Conservation (phyloP, 805 yeast species). For the Saturnispora gosingensis region DNA sequence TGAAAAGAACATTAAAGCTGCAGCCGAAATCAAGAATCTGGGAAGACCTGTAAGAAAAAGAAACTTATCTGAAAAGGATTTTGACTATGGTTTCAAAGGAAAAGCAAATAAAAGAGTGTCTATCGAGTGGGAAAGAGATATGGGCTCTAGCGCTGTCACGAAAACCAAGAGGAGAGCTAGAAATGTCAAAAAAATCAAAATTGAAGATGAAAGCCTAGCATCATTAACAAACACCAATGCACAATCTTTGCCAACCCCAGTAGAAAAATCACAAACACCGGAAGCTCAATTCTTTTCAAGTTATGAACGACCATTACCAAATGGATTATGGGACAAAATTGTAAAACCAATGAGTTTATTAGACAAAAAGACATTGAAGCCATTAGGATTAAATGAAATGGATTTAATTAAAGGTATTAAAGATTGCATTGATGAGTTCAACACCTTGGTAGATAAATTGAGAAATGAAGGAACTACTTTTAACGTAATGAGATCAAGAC, state of each 20-base stretch:
- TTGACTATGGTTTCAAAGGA: not conserved
- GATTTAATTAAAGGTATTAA: slow-evolving; percentile 3
- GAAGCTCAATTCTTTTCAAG: not conserved
- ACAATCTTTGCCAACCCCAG: not conserved
- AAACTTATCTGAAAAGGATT: not conserved
- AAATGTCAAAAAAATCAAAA: not conserved
- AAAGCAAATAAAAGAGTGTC: not conserved
- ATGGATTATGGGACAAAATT: not conserved
- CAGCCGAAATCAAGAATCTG: not conserved
- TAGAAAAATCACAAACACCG: not conserved
- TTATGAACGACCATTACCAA: not conserved
- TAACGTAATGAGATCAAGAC: slow-evolving; percentile 12
- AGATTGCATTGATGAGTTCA: slow-evolving; percentile 33
- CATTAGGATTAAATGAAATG: not conserved
- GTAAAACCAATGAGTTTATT: not conserved
- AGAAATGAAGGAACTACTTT: slow-evolving; percentile 25
- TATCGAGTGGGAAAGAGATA: not conserved
- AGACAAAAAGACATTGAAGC: not conserved
- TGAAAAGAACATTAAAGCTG: slow-evolving; percentile 1
- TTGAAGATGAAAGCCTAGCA: not conserved
- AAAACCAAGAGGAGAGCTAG: not conserved
- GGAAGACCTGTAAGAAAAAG: not conserved
- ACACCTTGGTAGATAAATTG: slow-evolving; percentile 30
- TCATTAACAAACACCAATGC: not conserved
- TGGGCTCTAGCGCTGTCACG: not conserved